Evolutionary conservation across 2,329 filamentous ascomycete genomes (phyloP), one percentile per base, ranked within the genome.

Genomic region (Zelopaecilomyces penicillatus): DNA sequence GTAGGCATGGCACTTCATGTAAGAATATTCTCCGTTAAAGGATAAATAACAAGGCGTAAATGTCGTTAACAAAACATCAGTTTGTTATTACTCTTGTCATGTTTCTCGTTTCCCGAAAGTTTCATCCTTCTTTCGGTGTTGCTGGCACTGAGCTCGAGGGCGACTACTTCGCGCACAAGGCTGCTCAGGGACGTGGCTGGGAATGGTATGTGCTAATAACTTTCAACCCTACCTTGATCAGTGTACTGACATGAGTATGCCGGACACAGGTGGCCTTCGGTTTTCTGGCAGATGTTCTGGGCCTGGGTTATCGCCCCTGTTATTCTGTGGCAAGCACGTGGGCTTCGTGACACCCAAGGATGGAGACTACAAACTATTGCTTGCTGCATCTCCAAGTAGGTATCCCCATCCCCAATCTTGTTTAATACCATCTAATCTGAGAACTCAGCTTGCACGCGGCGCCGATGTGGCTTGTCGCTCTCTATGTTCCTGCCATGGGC

Each of bases 231-330:
- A 4, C 19, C 19, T 19, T 19, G 19, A 19, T 19, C 19, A 19
- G 19, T 19, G 19, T 19, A 19, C 19, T 19, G 19, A 19, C 30
- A n/a, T 4, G 26, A 26, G 6, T 26, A 9, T n/a, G 26, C 7
- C 19, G 19, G 19, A 19, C n/a, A 6, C 43, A 74, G 74, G 76
- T 75, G 78, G 66, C 78, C 78, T 0, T 80, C 77, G 0, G 72
- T 80, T 37, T 67, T 80, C 42, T 83, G 79, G 79, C 80, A 83
- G 52, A 68, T 81, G 42, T 63, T 79, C 45, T 83, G 78, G 79
- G 71, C 77, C 10, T 82, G 76, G 72, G 57, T 80, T 37, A 71
- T 78, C 47, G 78, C 80, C 3, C 78, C 80, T 19, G 67, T 74
- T 53, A 68, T 83, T 49, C 70, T 85, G 4, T 83, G 75, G 71